Evolutionary conservation across 495 filamentous ascomycete species (phyloP), one percentile per base, ranked within the genome.

Genomic region (Podospora australis): DNA sequence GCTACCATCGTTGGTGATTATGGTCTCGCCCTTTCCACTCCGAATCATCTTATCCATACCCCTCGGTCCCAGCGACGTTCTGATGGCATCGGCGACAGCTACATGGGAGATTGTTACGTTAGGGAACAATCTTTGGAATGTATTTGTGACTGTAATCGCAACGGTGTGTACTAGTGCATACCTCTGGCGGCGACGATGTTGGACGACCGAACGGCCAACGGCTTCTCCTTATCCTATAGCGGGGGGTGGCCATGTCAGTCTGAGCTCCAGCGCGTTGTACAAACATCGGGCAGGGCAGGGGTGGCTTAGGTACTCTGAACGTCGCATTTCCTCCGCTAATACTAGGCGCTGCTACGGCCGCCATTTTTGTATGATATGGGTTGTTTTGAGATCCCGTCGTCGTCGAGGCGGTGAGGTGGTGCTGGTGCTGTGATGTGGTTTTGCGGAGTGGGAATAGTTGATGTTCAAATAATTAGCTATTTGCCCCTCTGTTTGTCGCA

Each of bases 41-140:
- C 92, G 85, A 54, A 98, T 97, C 92, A 98, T 98, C 75, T 98
- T 98, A 72, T 98, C 92, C 90, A 96, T 95, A 43, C 73, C 74
- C 64, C 75, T 61, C 54, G 77, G 75, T 34, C 75, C 75, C 29
- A 77, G 59, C 34, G 72, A 79, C 40, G 87, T 95, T 73, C 92
- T 79, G 65, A 98, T 92, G 54, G 92, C 92, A 81, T 98, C 92
- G 60, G 94, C 80, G 57, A 98, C 90, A 62, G 92, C 92, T 91
- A 52, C 26, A 42, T 22, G 13, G 17, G 30, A 22, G 34, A 30
- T n/a, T n/a, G n/a, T n/a, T n/a, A n/a, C n/a, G n/a, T n/a, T n/a
- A n/a, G n/a, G n/a, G n/a, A n/a, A n/a, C n/a, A n/a, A n/a, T n/a
- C n/a, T n/a, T n/a, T n/a, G n/a, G n/a, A n/a, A n/a, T n/a, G n/a